These are phyloP conservation scores for Gloeopeniophorella convolvens DNA, from an alignment of 768 basidiomycete genomes.

Conservation along the genomic window DNA sequence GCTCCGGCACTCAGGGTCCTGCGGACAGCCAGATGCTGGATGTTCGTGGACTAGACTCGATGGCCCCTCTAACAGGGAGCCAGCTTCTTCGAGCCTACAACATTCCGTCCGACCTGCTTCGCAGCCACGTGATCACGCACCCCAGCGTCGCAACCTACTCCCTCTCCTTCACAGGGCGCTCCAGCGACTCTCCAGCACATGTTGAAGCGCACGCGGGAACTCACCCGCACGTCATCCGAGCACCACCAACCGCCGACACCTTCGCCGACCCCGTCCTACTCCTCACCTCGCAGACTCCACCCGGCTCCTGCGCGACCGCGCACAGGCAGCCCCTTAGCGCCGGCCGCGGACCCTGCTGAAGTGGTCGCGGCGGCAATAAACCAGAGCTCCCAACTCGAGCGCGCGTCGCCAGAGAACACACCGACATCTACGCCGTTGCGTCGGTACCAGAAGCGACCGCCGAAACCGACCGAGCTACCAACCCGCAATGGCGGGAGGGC, in stretches of 20 bases:
- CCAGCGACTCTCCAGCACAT: conserved; percentile 2
- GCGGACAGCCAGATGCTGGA: no score
- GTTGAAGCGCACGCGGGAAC: conserved; percentile 1
- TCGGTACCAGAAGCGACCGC: not conserved
- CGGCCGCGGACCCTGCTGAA: conserved; percentile 2
- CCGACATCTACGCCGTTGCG: conserved; percentile 4
- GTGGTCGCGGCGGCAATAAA: conserved; percentile 12
- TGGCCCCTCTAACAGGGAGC: no score
- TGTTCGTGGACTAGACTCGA: no score
- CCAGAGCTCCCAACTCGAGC: not conserved
- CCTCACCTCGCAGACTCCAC: not conserved
- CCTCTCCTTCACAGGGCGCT: conserved; percentile 8
- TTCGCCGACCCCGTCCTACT: not conserved
- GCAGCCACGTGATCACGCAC: not conserved
- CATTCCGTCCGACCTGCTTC: not conserved
- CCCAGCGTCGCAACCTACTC: not conserved
- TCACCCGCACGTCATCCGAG: not conserved
- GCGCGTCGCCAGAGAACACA: not conserved
- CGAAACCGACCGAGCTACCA: not conserved
- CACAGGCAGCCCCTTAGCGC: not conserved
- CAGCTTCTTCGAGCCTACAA: not conserved
- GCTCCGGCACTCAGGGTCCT: no score
- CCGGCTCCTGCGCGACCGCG: not conserved
- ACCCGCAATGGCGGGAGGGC: not conserved
- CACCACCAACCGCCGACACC: not conserved